Base-by-base conservation (phyloP, 768 basidiomycete genomes). In the Tylopilus sp. region DNA sequence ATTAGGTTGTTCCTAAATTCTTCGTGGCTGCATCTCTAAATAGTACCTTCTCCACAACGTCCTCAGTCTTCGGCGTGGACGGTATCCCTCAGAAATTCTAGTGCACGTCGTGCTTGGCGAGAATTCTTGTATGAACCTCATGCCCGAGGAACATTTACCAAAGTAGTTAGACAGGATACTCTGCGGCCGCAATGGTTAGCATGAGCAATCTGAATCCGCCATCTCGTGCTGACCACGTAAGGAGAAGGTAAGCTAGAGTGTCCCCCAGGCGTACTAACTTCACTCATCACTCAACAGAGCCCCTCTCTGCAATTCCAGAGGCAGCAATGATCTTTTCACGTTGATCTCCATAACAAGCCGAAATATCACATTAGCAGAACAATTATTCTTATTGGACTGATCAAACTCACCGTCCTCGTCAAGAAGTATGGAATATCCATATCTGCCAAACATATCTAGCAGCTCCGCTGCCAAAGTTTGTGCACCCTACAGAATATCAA, bases 191-290 rank as follows among this genome's bases (percentile, higher is more conserved):
- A 29, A 19, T 52, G 36, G 54, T 65, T 21, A 61, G 48, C 43
- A 56, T n/a, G 22, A 44, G 9, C 33, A 29, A 41, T n/a, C 7
- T n/a, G n/a, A n/a, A 16, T 25, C 3, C 7, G 16, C 28, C 33
- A 21, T 41, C 21, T n/a, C 9, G 28, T 3, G 57, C 76, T 58
- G 63, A 83, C 87, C 3, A 92, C 96, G 59, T 97, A 92, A 3
- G 71, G 61, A 16, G 89, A 90, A 16, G 94, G 94, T 14, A 92
- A 72, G 60, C 86, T 89, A 0, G 92, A 93, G 68, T 95, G 94
- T 0, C 93, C 93, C 6, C 93, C 92, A 0, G 84, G 75, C 0
- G 85, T 74, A 14, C 77, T 71, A 9, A 94, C 82, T 51, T 84
- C 78, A n/a, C 92, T 74, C 33, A 69, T 72, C 17, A 84, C 78